phyloP scores from a whole-genome alignment of 768 basidiomycete genomes.

The Boletus insuetus region DNA sequence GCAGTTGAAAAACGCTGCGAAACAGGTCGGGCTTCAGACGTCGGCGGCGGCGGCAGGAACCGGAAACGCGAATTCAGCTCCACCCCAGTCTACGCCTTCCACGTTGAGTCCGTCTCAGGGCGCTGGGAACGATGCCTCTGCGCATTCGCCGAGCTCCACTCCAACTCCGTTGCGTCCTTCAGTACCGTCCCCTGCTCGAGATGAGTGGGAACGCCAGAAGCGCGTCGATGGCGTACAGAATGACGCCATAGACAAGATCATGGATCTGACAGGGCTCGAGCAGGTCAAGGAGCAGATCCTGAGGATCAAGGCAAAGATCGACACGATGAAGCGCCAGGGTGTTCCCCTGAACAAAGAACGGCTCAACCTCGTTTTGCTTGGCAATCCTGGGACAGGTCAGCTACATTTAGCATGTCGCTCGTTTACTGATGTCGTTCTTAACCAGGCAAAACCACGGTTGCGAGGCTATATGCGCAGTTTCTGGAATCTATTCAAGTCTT shows the following conservation, averaged over 20 bases:
- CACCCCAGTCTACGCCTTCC: neutral
- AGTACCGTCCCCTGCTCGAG: slow-evolving; percentile 10
- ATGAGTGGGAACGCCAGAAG: slow-evolving; percentile 36
- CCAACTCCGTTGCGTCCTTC: slow-evolving; percentile 2
- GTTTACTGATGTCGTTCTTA: neutral
- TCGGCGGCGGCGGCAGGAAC: no score
- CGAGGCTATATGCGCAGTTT: slow-evolving; percentile 61
- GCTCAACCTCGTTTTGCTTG: slow-evolving; percentile 59
- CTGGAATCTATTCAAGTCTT: slow-evolving; percentile 52
- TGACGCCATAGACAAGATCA: slow-evolving; percentile 55
- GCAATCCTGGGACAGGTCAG: slow-evolving; percentile 76
- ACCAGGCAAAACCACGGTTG: slow-evolving; percentile 27
- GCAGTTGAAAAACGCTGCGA: slow-evolving; percentile 3
- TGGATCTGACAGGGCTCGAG: slow-evolving; percentile 67
- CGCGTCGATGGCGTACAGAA: slow-evolving; percentile 50
- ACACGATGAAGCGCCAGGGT: slow-evolving; percentile 48
- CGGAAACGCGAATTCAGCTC: neutral
- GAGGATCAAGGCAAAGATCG: slow-evolving; percentile 50
- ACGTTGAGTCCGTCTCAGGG: slow-evolving; percentile 1
- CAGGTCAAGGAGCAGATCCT: slow-evolving; percentile 59
- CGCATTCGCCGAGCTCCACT: neutral
- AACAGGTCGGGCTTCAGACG: neutral
- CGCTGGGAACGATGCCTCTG: neutral
- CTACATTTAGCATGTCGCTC: slow-evolving; percentile 37
- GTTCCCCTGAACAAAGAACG: slow-evolving; percentile 50